A percentile compares a stretch with the other conserved stretches of the same genome.
Evolutionary conservation across 345 rosid species (phyloP).

Genomic region (Eucalyptus cloeziana): DNA sequence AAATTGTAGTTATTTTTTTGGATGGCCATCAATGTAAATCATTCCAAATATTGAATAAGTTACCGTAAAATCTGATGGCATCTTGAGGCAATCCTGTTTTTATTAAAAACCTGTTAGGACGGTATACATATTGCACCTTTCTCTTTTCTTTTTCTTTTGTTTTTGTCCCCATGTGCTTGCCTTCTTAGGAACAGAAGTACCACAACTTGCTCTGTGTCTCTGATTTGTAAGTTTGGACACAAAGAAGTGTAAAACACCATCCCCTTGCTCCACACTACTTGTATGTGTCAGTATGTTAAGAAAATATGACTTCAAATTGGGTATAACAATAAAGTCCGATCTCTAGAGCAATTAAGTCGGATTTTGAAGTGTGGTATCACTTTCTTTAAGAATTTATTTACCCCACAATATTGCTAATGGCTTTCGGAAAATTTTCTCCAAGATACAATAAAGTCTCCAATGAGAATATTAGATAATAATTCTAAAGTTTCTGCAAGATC

Average conservation of each 20-base stretch:
- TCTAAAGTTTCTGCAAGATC: too few species aligned
- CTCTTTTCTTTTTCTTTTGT: neutral
- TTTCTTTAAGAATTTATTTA: too few species aligned
- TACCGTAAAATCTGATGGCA: neutral
- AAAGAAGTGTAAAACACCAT: neutral
- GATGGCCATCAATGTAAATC: neutral
- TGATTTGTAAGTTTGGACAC: neutral
- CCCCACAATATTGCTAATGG: rapidly evolving
- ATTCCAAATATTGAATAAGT: neutral
- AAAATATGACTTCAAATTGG: rapidly evolving
- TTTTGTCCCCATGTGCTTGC: neutral
- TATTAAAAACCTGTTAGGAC: neutral
- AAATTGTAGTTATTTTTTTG: neutral
- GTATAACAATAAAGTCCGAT: rapidly evolving
- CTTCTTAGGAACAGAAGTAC: neutral
- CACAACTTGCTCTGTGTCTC: neutral
- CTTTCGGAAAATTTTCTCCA: rapidly evolving
- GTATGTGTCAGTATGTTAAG: rapidly evolving
- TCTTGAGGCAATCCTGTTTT: neutral
- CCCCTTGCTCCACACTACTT: neutral
- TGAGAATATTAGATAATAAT: too few species aligned
- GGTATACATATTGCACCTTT: neutral
- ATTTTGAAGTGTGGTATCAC: rapidly evolving
- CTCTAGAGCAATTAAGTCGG: rapidly evolving
- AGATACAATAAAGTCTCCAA: rapidly evolving